Conservation (phyloP, 305 asterid species). For the Fraxinus dipetala region DNA sequence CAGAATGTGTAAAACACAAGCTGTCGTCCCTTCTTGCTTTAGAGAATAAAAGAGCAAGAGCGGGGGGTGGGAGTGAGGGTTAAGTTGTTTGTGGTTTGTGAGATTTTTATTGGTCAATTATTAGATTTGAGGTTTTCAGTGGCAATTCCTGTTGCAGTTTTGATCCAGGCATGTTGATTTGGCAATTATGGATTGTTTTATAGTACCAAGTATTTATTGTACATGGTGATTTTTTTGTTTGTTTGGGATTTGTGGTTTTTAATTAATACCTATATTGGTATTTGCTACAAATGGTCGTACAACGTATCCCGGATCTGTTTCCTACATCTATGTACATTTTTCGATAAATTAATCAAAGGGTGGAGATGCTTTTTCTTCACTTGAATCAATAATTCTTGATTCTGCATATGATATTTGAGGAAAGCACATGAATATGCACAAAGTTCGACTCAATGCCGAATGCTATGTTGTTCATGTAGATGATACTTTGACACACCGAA, state of each 20-base stretch:
- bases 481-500: background rate
- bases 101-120: constrained; percentile 28
- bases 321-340: background rate
- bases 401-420: background rate
- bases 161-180: constrained; percentile 36
- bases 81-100: constrained; percentile 19
- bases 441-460: background rate
- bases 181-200: constrained; percentile 5
- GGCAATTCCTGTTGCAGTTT: constrained; percentile 45
- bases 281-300: background rate
- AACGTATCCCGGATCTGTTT: background rate
- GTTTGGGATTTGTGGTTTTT: constrained; percentile 17
- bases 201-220: constrained; percentile 16
- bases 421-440: background rate
- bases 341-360: background rate
- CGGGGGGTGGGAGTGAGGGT: constrained; percentile 17
- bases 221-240: constrained; percentile 27
- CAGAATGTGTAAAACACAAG: constrained; percentile 48
- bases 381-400: background rate
- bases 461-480: background rate
- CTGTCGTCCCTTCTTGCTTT: constrained; percentile 18
- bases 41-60: constrained; percentile 11
- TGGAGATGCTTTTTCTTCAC: background rate
- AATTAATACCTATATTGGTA: background rate
- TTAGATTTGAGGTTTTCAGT: constrained; percentile 28